These are phyloP conservation scores for Boletellus deceptivus DNA, from an alignment of 1,284 basidiomycete species.

Conservation along the genomic window DNA sequence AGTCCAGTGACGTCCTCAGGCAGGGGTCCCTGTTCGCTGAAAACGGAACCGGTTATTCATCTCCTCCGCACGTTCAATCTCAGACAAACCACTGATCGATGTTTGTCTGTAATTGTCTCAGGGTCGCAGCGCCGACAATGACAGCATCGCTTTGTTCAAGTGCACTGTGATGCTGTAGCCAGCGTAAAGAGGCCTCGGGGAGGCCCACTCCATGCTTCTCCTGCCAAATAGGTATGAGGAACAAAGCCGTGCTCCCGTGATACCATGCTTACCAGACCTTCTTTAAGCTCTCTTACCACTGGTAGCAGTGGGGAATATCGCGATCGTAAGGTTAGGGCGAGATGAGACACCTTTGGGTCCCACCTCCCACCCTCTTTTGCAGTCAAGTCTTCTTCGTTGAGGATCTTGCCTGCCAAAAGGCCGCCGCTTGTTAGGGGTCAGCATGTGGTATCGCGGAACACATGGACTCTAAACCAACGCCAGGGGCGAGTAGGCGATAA, in stretches of 20 bases:
- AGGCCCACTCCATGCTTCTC: conserved; percentile 12
- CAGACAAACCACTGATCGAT: conserved; percentile 13
- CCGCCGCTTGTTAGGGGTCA: conserved; percentile 10
- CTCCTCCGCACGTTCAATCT: neutral
- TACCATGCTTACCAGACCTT: conserved; percentile 4
- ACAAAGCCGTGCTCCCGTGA: neutral
- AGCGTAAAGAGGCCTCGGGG: conserved; percentile 26
- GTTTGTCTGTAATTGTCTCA: conserved; percentile 29
- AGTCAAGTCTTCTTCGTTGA: conserved; percentile 10
- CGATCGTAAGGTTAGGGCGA: conserved; percentile 8
- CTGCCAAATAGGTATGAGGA: conserved; percentile 1
- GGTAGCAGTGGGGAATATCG: conserved; percentile 14
- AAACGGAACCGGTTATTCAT: conserved; percentile 7
- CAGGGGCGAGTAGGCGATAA: conserved; percentile 58
- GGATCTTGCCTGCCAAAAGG: conserved; percentile 13
- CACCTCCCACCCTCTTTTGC: conserved; percentile 16
- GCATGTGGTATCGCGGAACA: neutral
- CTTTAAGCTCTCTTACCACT: conserved; percentile 12
- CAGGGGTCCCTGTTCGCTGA: conserved; percentile 49
- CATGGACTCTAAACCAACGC: conserved; percentile 6
- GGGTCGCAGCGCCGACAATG: conserved; percentile 30
- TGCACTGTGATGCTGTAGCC: conserved; percentile 35
- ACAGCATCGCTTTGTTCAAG: conserved; percentile 31
- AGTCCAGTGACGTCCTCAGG: conserved; percentile 46
- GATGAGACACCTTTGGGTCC: conserved; percentile 12